phyloP scores from a whole-genome alignment of 768 basidiomycete species.

The Russula compacta region DNA sequence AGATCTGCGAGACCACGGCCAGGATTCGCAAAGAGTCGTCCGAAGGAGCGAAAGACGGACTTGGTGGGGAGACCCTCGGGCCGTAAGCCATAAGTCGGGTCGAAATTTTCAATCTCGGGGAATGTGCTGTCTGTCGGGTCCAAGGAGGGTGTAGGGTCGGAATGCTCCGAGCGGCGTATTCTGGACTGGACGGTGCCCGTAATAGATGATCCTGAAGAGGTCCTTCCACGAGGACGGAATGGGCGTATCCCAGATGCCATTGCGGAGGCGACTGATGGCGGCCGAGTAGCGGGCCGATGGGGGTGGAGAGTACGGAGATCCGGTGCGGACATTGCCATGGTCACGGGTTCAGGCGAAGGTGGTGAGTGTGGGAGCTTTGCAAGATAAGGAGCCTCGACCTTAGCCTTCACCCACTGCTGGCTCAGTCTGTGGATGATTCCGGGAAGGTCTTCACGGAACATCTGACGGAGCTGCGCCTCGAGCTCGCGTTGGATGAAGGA shows the following conservation, averaged over 20 bases:
- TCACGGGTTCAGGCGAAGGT: slow-evolving; percentile 10
- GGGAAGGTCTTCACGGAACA: slow-evolving; percentile 96
- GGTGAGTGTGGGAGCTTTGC: slow-evolving; percentile 39
- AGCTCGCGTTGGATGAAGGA: slow-evolving; percentile 97
- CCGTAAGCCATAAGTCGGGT: slow-evolving; percentile 92
- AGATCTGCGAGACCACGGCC: slow-evolving; percentile 69
- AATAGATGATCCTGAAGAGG: slow-evolving; percentile 10
- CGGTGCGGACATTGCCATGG: slow-evolving; percentile 11
- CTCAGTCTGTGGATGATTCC: slow-evolving; percentile 93
- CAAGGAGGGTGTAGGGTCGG: slow-evolving; percentile 25
- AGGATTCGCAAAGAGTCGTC: slow-evolving; percentile 57
- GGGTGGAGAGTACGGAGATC: slow-evolving; percentile 3
- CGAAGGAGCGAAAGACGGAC: slow-evolving; percentile 71
- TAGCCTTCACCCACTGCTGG: slow-evolving; percentile 93
- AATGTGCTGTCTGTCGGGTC: slow-evolving; percentile 30
- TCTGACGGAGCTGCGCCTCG: slow-evolving; percentile 91
- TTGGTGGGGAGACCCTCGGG: slow-evolving; percentile 86
- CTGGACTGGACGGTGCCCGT: slow-evolving; percentile 9
- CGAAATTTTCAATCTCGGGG: slow-evolving; percentile 76
- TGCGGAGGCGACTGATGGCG: not conserved
- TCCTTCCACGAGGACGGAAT: slow-evolving; percentile 6
- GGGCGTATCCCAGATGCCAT: slow-evolving; percentile 6
- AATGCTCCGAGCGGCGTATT: slow-evolving; percentile 21
- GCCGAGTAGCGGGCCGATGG: not conserved
- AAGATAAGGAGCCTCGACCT: slow-evolving; percentile 87